These are phyloP conservation scores for Salinomyces thailandicus DNA, from an alignment of 2,329 filamentous ascomycete species.

Conservation along the genomic window DNA sequence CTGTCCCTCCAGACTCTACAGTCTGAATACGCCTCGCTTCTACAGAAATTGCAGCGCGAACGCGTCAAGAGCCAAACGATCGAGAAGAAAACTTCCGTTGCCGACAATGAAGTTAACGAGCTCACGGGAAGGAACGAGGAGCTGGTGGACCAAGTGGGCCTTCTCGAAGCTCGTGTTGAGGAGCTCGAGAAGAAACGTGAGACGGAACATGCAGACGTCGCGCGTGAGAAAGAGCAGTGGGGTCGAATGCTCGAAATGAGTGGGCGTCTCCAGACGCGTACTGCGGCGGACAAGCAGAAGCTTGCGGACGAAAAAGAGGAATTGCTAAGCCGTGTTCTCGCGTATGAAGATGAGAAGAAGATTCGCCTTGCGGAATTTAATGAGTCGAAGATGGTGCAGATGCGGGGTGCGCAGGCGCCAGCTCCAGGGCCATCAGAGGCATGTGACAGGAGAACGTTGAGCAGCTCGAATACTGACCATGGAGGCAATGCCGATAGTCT, in stretches of 20 bases:
- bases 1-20: slow-evolving; percentile 43
- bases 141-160: slow-evolving; percentile 36
- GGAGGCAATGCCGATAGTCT: neutral
- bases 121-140: slow-evolving; percentile 42
- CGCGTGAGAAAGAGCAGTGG: slow-evolving; percentile 39
- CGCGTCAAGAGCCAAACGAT: slow-evolving; percentile 40
- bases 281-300: slow-evolving; percentile 32
- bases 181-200: slow-evolving; percentile 40
- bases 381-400: neutral
- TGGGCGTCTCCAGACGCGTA: slow-evolving; percentile 34
- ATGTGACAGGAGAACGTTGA: neutral
- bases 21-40: slow-evolving; percentile 43
- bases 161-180: slow-evolving; percentile 40
- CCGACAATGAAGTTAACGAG: slow-evolving; percentile 42
- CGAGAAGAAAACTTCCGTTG: slow-evolving; percentile 41
- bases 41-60: slow-evolving; percentile 42
- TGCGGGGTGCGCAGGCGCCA: neutral
- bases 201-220: slow-evolving; percentile 32
- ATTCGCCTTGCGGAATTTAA: neutral
- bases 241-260: slow-evolving; percentile 43
- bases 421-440: neutral
- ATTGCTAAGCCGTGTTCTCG: slow-evolving; percentile 15
- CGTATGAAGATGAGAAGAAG: slow-evolving; percentile 5
- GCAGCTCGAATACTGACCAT: neutral
- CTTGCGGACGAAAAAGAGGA: slow-evolving; percentile 31